phyloP scores from a whole-genome alignment of 129 eudicot species.

The Flaveria brownii region DNA sequence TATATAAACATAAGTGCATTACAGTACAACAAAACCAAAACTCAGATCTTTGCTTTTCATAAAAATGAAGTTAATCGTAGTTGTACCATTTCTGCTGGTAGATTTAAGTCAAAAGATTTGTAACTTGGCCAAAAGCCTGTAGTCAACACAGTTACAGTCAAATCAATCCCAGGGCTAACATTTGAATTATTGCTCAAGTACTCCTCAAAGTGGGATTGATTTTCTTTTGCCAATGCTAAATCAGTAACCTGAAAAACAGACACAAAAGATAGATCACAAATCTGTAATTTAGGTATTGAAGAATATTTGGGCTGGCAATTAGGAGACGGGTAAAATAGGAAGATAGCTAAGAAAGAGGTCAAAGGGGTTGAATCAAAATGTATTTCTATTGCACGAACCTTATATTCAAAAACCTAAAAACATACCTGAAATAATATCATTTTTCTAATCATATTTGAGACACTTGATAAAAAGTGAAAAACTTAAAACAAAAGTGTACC shows the following conservation, averaged over 20 bases:
- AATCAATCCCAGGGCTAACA: constrained; percentile 68
- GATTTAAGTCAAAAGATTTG: constrained; percentile 81
- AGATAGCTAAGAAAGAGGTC: not conserved
- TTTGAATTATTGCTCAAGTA: constrained; percentile 53
- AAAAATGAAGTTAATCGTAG: not conserved
- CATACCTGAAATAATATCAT: too few species aligned
- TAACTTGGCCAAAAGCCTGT: constrained; percentile 95
- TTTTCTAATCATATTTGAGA: not conserved
- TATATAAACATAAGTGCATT: not conserved
- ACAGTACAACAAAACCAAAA: constrained; percentile 7
- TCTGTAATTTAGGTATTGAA: not conserved
- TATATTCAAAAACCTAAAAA: not conserved
- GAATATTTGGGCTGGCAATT: not conserved
- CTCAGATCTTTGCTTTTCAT: not conserved
- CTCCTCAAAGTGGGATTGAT: constrained; percentile 79
- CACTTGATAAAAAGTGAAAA: not conserved
- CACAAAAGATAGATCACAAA: not conserved
- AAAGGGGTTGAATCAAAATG: not conserved
- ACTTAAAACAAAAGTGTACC: not conserved
- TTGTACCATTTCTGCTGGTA: constrained; percentile 85
- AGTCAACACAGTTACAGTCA: constrained; percentile 81
- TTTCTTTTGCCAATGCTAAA: constrained; percentile 81
- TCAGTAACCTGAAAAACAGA: constrained; percentile 65
- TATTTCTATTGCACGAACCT: not conserved
- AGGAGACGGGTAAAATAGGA: not conserved